Percentiles rank a stretch among this genome's conserved stretches.
These are phyloP conservation scores for Russula emetica DNA, from an alignment of 768 basidiomycete species.

Conservation along the genomic window DNA sequence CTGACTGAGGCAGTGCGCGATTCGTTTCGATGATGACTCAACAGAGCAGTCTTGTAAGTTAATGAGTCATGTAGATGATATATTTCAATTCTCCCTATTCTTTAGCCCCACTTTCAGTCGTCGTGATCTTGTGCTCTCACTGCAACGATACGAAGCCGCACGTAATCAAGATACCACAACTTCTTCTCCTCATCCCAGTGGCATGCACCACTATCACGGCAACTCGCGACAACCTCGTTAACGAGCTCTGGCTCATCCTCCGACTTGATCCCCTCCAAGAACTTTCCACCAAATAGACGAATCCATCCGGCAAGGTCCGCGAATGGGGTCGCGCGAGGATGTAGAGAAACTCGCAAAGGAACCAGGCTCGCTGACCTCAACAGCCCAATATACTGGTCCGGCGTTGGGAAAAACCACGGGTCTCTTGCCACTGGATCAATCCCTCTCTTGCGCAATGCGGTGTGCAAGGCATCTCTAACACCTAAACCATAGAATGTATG, in stretches of 20 bases:
- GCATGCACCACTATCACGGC: conserved; percentile 12
- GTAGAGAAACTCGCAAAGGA: conserved; percentile 15
- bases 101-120: background rate
- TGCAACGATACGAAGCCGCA: conserved; percentile 21
- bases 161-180: conserved; percentile 23
- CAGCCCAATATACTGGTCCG: conserved; percentile 48
- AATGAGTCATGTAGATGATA: background rate
- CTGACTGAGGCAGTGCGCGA: conserved; percentile 3
- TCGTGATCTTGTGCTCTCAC: background rate
- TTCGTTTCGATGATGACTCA: background rate
- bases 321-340: conserved; percentile 19
- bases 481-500: conserved; percentile 43
- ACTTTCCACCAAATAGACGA: conserved; percentile 17
- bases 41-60: background rate
- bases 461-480: conserved; percentile 53
- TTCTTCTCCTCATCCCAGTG: conserved; percentile 11
- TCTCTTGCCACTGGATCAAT: conserved; percentile 57
- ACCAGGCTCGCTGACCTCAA: conserved; percentile 10
- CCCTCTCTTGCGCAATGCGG: conserved; percentile 48
- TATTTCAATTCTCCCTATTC: background rate
- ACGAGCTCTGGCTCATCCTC: conserved; percentile 15
- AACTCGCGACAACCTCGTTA: conserved; percentile 16
- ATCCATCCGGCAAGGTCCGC: conserved; percentile 21
- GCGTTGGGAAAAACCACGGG: conserved; percentile 84
- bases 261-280: conserved; percentile 14